phyloP scores from a whole-genome alignment of 2,329 filamentous ascomycete genomes.

The Trichocomaceae sp. region DNA sequence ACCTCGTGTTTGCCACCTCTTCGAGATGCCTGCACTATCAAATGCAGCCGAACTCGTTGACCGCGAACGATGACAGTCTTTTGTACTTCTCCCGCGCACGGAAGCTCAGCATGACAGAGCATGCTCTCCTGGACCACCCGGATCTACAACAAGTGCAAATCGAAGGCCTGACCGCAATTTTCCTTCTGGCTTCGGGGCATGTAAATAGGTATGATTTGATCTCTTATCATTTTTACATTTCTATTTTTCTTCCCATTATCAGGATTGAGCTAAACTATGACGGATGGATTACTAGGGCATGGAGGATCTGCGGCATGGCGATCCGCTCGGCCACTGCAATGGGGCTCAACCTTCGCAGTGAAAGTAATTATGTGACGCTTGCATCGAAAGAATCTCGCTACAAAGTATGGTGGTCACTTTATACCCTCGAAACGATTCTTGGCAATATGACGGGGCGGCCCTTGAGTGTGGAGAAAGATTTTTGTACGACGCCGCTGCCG shows the following conservation, averaged over 20 bases:
- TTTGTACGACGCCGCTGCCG: constrained; percentile 39
- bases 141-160: constrained; percentile 42
- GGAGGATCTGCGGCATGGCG: constrained; percentile 36
- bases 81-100: constrained; percentile 40
- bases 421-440: constrained; percentile 35
- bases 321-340: constrained; percentile 37
- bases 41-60: constrained; percentile 21
- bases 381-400: constrained; percentile 38
- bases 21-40: constrained; percentile 29
- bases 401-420: constrained; percentile 41
- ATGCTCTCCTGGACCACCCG: constrained; percentile 33
- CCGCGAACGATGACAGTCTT: constrained; percentile 29
- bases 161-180: constrained; percentile 36
- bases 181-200: constrained; percentile 35
- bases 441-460: constrained; percentile 40
- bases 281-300: constrained; percentile 28
- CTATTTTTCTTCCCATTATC: background rate
- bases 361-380: constrained; percentile 29
- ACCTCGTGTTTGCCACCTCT: constrained; percentile 41
- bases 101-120: constrained; percentile 32
- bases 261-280: background rate
- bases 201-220: constrained; percentile 35
- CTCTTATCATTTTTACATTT: too few species aligned
- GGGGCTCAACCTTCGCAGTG: constrained; percentile 39
- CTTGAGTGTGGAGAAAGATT: constrained; percentile 30